Evolutionary conservation across 148 eudicot species (phyloP).

Genomic region (Chenopodium quinoa): DNA sequence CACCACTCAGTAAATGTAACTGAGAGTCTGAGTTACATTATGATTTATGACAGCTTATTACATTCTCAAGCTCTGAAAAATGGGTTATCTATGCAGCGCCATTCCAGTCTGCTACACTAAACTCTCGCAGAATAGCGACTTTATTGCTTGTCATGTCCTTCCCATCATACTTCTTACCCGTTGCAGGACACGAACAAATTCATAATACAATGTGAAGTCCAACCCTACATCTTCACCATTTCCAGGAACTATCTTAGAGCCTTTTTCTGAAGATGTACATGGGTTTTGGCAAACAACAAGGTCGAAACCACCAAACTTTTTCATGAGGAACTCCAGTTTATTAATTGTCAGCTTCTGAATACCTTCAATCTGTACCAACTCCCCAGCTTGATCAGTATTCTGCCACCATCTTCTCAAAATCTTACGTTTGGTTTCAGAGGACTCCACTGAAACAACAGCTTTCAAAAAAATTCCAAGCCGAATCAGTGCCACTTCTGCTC

Average conservation of each 20-base stretch:
- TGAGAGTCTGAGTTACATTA: not conserved
- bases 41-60: slow-evolving; percentile 1
- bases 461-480: slow-evolving; percentile 73
- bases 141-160: slow-evolving; percentile 20
- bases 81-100: not conserved
- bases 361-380: slow-evolving; percentile 68
- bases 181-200: slow-evolving; percentile 81
- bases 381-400: slow-evolving; percentile 61
- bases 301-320: slow-evolving; percentile 69
- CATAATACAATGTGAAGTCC: slow-evolving; percentile 67
- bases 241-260: slow-evolving; percentile 27
- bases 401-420: slow-evolving; percentile 83
- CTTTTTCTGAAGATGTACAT: slow-evolving; percentile 41
- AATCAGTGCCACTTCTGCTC: slow-evolving; percentile 72
- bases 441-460: slow-evolving; percentile 75
- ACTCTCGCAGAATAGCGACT: not conserved
- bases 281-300: slow-evolving; percentile 74
- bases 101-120: too few relatives aligned
- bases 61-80: slow-evolving; percentile 4
- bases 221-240: slow-evolving; percentile 36
- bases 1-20: not conserved
- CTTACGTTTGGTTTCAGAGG: slow-evolving; percentile 57
- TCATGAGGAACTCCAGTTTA: slow-evolving; percentile 50
- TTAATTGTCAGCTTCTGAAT: slow-evolving; percentile 59
- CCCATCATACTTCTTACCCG: slow-evolving; percentile 53